Evolutionary conservation across 2,329 filamentous ascomycete species (phyloP), one percentile per base, ranked within the genome.

Genomic region (Ophiostoma sp.): DNA sequence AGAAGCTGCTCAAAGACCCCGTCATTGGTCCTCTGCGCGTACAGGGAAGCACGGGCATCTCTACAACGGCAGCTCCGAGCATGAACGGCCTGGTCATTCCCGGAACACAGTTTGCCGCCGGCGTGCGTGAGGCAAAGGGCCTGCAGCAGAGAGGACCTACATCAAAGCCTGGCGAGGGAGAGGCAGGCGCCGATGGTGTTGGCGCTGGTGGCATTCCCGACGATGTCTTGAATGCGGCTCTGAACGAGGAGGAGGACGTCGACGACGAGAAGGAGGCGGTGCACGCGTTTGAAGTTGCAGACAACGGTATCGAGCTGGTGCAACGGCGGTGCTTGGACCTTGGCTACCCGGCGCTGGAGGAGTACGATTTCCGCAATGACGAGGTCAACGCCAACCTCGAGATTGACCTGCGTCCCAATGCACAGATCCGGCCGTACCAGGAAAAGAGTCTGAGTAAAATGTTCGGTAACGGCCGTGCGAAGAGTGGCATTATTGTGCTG

Each of bases 361-460:
- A 99, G 80, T 99, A 99, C 79, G 95, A 99, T 78, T 99, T 98
- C 79, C 87, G 93, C 71, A 94, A 95, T 75, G 95, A 99, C 78
- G 87, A 91, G 72, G 86, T 88, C 75, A 99, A 98, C 76, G 87
- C 94, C 0, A 97, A 92, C 68, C 83, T 99, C 48, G 93, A 98
- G 71, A 99, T 99, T 75, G 94, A 98, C 78, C 83, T 98, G 67
- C 91, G 91, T 75, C 94, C 94, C 0, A 89, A 90, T 70, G 94
- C 94, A 0, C 91, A 94, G 76, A 98, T 98, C 77, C 89, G 94
- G 78, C 82, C 96, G 72, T 99, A 99, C 76, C 95, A 99, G 78
- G 95, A 99, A 79, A 96, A 97, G 81, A 96, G 93, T 74, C 83
- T 99, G 11, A 96, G 92, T 82, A 99, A 99, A 80, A 99, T 99